Base-by-base conservation (phyloP, 768 basidiomycete species). In the Lentinula boryana region DNA sequence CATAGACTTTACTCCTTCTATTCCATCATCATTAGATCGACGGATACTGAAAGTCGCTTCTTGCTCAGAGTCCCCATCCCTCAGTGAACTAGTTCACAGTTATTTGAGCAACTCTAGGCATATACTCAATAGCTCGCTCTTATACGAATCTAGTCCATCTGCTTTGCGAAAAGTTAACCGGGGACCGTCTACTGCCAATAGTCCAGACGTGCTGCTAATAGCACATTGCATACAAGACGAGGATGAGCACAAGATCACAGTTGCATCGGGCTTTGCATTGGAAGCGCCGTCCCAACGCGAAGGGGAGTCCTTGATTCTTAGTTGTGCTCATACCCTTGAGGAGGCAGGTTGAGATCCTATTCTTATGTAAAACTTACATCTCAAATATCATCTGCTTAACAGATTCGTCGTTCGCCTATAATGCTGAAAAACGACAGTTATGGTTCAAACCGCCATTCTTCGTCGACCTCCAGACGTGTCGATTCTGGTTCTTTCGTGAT, bases 241-340 rank as follows among this genome's bases (percentile, higher is more conserved):
- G 0, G 61, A 64, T 18, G 66, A 74, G 23, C 72, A 79, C 63
- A 80, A 80, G 68, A 70, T 87, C 27, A 75, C 78, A 3, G 67
- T 85, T 12, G 82, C 79, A 44, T 84, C 84, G 16, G 86, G 83
- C 2, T 88, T 89, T 69, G 79, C 76, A 5, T 64, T 88, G 54
- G 74, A 79, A 61, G 58, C 67, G 52, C 63, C 68, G 35, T 52
- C 67, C 52, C 36, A 61, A 32, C 12, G 63, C 50, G 60, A 68
- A 58, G 61, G 68, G 8, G 71, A 76, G 59, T 66, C 73, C 7
- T 63, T 82, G 15, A 65, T 87, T 38, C 62, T 85, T 23, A 82
- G 82, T 10, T 88, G 86, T 65, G 83, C 81, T 6, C 87, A 88
- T 68, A 85, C 86, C 2, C 68, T 88, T 31, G 81, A 87, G 70